A percentile compares a stretch with the other conserved stretches of the same genome.
Evolutionary conservation across 345 rosid genomes (phyloP).

Genomic region (Eutrema japonicum): DNA sequence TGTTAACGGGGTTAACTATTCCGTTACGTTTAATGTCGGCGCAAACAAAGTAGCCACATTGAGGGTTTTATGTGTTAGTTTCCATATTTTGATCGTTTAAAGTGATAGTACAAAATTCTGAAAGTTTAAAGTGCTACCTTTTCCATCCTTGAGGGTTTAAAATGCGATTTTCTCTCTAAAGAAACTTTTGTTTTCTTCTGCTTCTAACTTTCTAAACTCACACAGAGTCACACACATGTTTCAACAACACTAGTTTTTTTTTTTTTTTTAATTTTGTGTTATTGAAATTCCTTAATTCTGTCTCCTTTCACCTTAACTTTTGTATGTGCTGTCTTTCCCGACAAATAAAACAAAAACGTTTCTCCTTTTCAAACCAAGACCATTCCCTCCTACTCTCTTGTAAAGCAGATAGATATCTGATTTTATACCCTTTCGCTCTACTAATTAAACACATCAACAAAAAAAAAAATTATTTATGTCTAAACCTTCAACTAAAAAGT

Average conservation of each 20-base stretch:
- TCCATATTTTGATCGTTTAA: no score
- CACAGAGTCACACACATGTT: slow-evolving; percentile 10
- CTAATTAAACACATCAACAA: neutral
- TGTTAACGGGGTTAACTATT: no score
- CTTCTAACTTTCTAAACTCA: slow-evolving; percentile 28
- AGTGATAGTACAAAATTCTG: no score
- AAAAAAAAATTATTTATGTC: neutral
- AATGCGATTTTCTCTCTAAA: slow-evolving; percentile 21
- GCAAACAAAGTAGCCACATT: no score
- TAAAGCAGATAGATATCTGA: neutral
- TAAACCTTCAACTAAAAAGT: neutral
- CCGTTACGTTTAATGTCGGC: no score
- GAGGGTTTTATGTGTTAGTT: no score
- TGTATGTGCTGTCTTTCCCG: slow-evolving; percentile 36
- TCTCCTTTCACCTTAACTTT: slow-evolving; percentile 24
- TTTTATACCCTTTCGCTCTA: neutral
- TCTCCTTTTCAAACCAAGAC: slow-evolving; percentile 34
- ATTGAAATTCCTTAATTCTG: neutral
- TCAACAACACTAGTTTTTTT: neutral
- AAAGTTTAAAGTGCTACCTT: no score
- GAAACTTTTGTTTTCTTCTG: slow-evolving; percentile 23
- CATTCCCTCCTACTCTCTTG: slow-evolving; percentile 1
- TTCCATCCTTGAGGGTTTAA: no score
- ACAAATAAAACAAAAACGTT: slow-evolving; percentile 24
- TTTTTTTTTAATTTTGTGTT: neutral